Conservation (phyloP, 2,329 filamentous ascomycete species). For the Pleoardoris graminearum region DNA sequence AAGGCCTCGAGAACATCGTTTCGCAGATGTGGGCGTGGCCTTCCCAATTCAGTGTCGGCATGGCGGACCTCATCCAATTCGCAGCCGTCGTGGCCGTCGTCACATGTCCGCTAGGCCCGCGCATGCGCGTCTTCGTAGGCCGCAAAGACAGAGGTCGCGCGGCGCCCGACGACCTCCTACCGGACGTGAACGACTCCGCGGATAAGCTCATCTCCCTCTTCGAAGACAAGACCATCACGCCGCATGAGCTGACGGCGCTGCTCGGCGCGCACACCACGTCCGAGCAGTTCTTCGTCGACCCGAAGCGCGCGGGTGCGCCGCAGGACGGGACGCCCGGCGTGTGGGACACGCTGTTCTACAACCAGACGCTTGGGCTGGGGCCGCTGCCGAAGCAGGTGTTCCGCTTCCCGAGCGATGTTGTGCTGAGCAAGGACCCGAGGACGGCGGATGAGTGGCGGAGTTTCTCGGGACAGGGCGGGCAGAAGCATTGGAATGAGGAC, state of each 20-base stretch:
- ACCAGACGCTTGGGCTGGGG: slow-evolving; percentile 29
- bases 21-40: slow-evolving; percentile 10
- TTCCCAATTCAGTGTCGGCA: slow-evolving; percentile 30
- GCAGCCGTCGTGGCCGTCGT: slow-evolving; percentile 19
- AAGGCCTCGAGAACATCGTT: slow-evolving; percentile 26
- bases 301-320: slow-evolving; percentile 20
- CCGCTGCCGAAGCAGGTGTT: slow-evolving; percentile 32
- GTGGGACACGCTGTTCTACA: slow-evolving; percentile 40
- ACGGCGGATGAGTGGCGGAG: slow-evolving; percentile 31
- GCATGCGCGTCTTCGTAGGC: slow-evolving; percentile 36
- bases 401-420: slow-evolving; percentile 35
- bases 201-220: slow-evolving; percentile 39
- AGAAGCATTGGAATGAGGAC: slow-evolving; percentile 34
- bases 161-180: slow-evolving; percentile 30
- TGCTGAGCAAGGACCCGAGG: slow-evolving; percentile 29
- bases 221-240: slow-evolving; percentile 37
- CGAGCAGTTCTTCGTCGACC: slow-evolving; percentile 34
- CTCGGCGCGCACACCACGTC: slow-evolving; percentile 38
- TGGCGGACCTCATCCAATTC: slow-evolving; percentile 42
- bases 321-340: slow-evolving; percentile 39
- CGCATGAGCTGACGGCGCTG: slow-evolving; percentile 37
- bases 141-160: slow-evolving; percentile 32
- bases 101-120: slow-evolving; percentile 37
- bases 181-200: slow-evolving; percentile 26
- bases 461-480: slow-evolving; percentile 17